Evolutionary conservation across 108 stramenopile species (phyloP), one percentile per base, ranked within the genome.

Genomic region (Cyclotella baltica): DNA sequence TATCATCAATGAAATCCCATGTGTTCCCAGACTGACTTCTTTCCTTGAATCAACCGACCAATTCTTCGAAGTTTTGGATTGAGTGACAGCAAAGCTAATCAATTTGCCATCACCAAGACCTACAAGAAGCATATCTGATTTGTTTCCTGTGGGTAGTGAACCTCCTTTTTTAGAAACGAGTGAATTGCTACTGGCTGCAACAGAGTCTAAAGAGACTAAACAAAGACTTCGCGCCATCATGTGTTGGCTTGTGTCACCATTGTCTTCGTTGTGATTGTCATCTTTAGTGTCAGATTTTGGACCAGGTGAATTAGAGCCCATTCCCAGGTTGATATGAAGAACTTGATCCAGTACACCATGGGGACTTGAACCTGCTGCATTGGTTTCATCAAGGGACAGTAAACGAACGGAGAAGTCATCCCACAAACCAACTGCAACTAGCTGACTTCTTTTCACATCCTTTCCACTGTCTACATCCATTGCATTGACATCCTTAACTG

Each of bases 71-170:
- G 83, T 68, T 37, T 47, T 56, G 62, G 82, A 46, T 25, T 62
- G 43, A 11, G 78, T 56, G 11, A 98, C 81, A 10, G 83, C 89
- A 80, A 94, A 97, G 25, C 94, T 90, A 40, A 98, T 85, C 29
- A 98, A 80, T 55, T 82, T 88, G 11, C 99, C 99, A 79, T 99
- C 98, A 11, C 98, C 99, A 46, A 99, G 73, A 37, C 98, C 99
- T 11, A 97, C 97, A 65, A 99, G 87, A 37, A 99, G 80, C 92
- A 97, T 93, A 69, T 96, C 87, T 31, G 85, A 83, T 31, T 81
- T 77, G 28, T 67, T 79, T 23, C 58, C 48, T 15, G 31, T 43
- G 55, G 78, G 48, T 52, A 52, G 25, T 10, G 58, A 38, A 31
- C 63, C 34, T 28, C 50, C 62, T 51, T 62, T 76, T n/a, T 73